Conservation (phyloP, 306 rosid genomes). For the Alnus glutinosa region DNA sequence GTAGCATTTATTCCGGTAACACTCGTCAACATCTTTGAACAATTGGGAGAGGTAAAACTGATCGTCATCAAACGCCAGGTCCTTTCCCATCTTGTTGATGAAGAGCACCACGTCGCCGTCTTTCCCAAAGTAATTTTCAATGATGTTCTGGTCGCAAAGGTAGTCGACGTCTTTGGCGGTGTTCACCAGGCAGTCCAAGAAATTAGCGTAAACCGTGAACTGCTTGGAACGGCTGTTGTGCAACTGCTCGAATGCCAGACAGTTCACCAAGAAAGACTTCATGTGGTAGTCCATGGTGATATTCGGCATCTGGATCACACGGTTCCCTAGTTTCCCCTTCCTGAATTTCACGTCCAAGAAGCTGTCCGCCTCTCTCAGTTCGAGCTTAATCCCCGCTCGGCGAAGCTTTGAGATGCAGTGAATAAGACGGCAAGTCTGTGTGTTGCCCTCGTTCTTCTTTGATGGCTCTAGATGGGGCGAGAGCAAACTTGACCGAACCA, state of each 20-base stretch:
- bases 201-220: not conserved
- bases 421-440: not conserved
- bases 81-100: not conserved
- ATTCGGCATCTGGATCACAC: not conserved
- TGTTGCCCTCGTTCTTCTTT: not conserved
- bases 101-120: not conserved
- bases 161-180: not conserved
- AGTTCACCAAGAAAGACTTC: not conserved
- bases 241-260: not conserved
- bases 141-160: not conserved
- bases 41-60: not conserved
- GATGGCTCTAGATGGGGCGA: not conserved
- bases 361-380: not conserved
- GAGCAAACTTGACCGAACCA: slow-evolving; percentile 31
- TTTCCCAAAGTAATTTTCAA: not conserved
- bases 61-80: not conserved
- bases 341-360: not conserved
- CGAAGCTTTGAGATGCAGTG: not conserved
- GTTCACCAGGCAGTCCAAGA: not conserved
- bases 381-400: not conserved
- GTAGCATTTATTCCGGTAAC: not conserved
- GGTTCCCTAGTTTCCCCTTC: not conserved
- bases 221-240: not conserved
- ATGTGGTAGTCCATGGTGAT: not conserved
- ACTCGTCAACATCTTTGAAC: not conserved